These are phyloP conservation scores for Coprinopsis strossmayeri DNA, from an alignment of 768 basidiomycete species.

Conservation along the genomic window DNA sequence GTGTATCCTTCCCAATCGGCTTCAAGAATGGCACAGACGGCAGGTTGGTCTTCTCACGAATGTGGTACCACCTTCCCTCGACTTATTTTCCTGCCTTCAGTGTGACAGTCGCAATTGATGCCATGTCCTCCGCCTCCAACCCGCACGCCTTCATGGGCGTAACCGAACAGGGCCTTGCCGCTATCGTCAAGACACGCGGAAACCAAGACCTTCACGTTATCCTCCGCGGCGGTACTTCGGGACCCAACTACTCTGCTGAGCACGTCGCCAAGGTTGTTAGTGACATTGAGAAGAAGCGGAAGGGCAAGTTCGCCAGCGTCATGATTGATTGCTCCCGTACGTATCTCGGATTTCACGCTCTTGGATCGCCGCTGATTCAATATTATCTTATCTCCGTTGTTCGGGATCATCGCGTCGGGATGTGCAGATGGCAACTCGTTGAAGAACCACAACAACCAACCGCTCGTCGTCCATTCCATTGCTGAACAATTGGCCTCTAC, in stretches of 20 bases:
- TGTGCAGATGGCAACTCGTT: slow-evolving; percentile 95
- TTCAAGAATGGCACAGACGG: slow-evolving; percentile 99
- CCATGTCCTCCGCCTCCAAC: slow-evolving; percentile 87
- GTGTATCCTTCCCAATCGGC: slow-evolving; percentile 95
- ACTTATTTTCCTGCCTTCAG: slow-evolving; percentile 32
- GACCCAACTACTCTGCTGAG: slow-evolving; percentile 82
- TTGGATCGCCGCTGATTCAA: too few species aligned
- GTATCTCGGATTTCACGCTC: too few species aligned
- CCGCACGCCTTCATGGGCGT: slow-evolving; percentile 97
- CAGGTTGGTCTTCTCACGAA: slow-evolving; percentile 31
- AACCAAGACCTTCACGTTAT: slow-evolving; percentile 92
- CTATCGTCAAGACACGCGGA: slow-evolving; percentile 88
- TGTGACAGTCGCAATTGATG: slow-evolving; percentile 89
- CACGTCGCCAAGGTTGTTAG: slow-evolving; percentile 59
- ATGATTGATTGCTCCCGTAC: slow-evolving; percentile 36
- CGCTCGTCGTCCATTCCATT: slow-evolving; percentile 67
- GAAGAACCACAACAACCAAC: slow-evolving; percentile 92
- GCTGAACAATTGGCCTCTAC: slow-evolving; percentile 56
- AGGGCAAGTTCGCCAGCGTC: slow-evolving; percentile 49
- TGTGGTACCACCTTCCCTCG: not conserved
- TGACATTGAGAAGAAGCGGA: slow-evolving; percentile 58
- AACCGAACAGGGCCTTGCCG: slow-evolving; percentile 81
- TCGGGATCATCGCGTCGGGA: slow-evolving; percentile 2
- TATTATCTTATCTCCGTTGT: not conserved
- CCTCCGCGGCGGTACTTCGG: slow-evolving; percentile 85